Evolutionary conservation across 2,329 filamentous ascomycete genomes (phyloP).

Genomic region (Lachnellula subtilissima): DNA sequence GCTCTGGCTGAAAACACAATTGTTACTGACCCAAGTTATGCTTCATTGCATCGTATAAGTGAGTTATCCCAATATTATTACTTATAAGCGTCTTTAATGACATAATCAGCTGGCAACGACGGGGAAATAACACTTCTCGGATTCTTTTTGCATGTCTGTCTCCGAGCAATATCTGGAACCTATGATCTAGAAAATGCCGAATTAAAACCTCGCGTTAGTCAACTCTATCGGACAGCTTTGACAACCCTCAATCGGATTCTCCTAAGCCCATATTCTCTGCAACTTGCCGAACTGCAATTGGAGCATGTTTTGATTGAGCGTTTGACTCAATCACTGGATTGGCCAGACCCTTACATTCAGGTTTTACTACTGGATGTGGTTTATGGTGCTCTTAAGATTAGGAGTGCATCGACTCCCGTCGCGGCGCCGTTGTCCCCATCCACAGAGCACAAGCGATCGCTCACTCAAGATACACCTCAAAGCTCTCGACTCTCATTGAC

Average conservation of each 20-base stretch:
- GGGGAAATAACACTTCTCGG: slow-evolving; percentile 59
- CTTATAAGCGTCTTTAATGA: slow-evolving; percentile 11
- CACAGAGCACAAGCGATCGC: slow-evolving; percentile 24
- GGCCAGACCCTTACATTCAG: slow-evolving; percentile 66
- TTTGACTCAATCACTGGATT: slow-evolving; percentile 55
- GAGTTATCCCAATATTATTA: slow-evolving; percentile 32
- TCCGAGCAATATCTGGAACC: slow-evolving; percentile 53
- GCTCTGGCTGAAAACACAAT: slow-evolving; percentile 61
- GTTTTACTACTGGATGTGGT: slow-evolving; percentile 75
- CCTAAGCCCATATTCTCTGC: slow-evolving; percentile 54
- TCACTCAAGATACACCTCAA: slow-evolving; percentile 30
- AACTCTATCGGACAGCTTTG: slow-evolving; percentile 67
- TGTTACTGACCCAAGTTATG: slow-evolving; percentile 42
- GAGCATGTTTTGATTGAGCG: slow-evolving; percentile 67
- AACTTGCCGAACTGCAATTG: slow-evolving; percentile 59
- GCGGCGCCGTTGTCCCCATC: slow-evolving; percentile 22
- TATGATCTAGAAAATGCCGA: slow-evolving; percentile 34
- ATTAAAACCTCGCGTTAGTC: slow-evolving; percentile 49
- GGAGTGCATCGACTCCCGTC: slow-evolving; percentile 35
- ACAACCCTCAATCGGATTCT: slow-evolving; percentile 67
- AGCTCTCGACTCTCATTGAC: slow-evolving; percentile 39
- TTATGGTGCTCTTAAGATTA: slow-evolving; percentile 66
- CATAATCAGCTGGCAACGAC: slow-evolving; percentile 44
- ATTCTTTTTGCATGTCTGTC: slow-evolving; percentile 61
- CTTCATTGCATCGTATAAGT: slow-evolving; percentile 47